Evolutionary conservation across 176 grass and related monocot genomes (phyloP), one percentile per base, ranked within the genome.

Genomic region (Elaeis guineensis): DNA sequence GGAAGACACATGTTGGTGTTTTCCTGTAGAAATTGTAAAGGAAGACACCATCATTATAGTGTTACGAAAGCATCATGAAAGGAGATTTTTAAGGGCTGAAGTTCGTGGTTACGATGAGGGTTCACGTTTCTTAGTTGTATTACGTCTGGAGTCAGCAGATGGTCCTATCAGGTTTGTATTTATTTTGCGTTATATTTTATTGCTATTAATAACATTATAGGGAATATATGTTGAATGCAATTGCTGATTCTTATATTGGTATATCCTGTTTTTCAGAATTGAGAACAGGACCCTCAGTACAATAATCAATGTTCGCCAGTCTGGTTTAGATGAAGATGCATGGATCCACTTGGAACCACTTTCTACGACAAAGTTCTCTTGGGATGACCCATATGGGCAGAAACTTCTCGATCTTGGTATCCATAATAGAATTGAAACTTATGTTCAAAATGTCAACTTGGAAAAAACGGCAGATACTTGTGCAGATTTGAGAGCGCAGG

Each of bases 71-170:
- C 74, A 84, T 63, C 76, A 85, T 66, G 73, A 69, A 58, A 78
- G 78, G 77, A 79, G 82, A 62, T 90, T 85, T 78, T 14, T 97
- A 29, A 97, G 78, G 81, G 69, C 87, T 66, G 87, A 97, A 74
- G 77, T 97, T 77, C 92, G 92, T 72, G 92, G 83, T 53, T 83
- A 91, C 54, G 92, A 97, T 50, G 92, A 97, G 74, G 87, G 92
- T 63, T 97, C 92, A 67, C 89, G 92, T 48, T 97, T 90, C 70
- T 64, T 91, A 53, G 71, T 97, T 60, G 83, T 97, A 64, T 97
- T 97, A 44, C 75, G 87, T 74, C 61, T 88, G 65, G 92, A 65
- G 21, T 66, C 84, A 63, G 44, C 81, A 69, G 74, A 88, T 78
- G 92, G 84, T 30, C 87, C 92, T 49, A 82, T 91, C 63, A 97